phyloP scores from a whole-genome alignment of 163 green algal species.

The Chloromonas sp. region DNA sequence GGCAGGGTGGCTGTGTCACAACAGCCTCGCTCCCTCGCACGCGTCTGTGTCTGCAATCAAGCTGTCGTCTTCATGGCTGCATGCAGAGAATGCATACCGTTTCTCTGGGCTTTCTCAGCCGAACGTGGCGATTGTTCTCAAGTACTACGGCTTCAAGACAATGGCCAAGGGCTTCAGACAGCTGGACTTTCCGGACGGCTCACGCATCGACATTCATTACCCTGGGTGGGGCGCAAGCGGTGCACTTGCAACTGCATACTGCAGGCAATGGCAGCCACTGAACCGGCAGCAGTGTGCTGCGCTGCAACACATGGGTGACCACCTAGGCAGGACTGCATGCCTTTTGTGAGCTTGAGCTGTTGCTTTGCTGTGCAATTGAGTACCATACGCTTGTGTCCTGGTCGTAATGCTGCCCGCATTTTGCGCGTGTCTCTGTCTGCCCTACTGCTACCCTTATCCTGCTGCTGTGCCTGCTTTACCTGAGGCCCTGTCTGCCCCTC shows the following conservation, averaged over 20 bases:
- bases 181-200: conserved; percentile 69
- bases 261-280: not conserved
- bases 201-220: conserved; percentile 60
- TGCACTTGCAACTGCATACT: not conserved
- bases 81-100: conserved; percentile 25
- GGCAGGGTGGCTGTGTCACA: no score
- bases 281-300: not conserved
- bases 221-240: conserved; percentile 22
- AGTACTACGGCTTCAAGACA: conserved; percentile 70
- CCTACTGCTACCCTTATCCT: no score
- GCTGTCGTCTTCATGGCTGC: no score
- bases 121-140: conserved; percentile 56
- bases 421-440: no score
- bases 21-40: no score
- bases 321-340: no score
- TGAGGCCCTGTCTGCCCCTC: not conserved
- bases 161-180: conserved; percentile 59
- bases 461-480: no score
- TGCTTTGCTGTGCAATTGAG: no score
- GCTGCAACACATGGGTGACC: not conserved
- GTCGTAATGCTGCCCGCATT: no score
- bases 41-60: no score
- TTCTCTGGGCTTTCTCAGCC: conserved; percentile 68
- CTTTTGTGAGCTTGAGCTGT: no score
- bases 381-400: no score